phyloP scores from a whole-genome alignment of 2,329 filamentous ascomycete species.

The Calonectria hongkongensis region DNA sequence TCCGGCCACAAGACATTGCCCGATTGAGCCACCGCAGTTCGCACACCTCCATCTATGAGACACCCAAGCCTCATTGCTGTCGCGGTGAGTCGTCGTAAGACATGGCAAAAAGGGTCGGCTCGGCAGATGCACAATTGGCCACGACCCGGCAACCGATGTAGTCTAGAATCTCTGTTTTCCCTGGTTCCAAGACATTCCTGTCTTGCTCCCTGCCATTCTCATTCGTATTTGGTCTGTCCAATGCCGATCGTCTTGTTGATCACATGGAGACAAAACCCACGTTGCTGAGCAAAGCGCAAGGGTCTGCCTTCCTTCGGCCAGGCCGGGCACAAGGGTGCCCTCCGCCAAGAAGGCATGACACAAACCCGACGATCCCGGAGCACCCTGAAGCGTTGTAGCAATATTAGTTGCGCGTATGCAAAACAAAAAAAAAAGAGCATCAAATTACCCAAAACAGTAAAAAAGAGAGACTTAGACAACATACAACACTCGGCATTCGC shows the following conservation, averaged over 20 bases:
- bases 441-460: not conserved
- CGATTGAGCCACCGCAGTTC: slow-evolving; percentile 19
- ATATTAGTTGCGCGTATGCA: too few species aligned
- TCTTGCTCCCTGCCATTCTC: slow-evolving; percentile 5
- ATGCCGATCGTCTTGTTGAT: slow-evolving; percentile 15
- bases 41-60: slow-evolving; percentile 1
- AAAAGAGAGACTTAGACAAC: not conserved
- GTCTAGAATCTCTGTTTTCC: not conserved
- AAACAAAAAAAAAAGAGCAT: too few species aligned
- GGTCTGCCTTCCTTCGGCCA: slow-evolving; percentile 12
- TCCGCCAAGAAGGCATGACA: not conserved
- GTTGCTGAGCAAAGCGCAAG: slow-evolving; percentile 1
- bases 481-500: slow-evolving; percentile 24
- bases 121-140: slow-evolving; percentile 5
- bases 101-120: not conserved
- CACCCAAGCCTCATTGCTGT: not conserved
- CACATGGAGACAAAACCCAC: slow-evolving; percentile 21
- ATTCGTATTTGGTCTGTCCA: slow-evolving; percentile 7
- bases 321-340: not conserved
- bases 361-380: slow-evolving; percentile 9
- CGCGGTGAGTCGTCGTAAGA: slow-evolving; percentile 10
- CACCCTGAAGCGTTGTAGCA: not conserved
- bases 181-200: not conserved
- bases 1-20: not conserved
- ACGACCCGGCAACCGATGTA: not conserved